These are phyloP conservation scores for Catenaria anguillulae DNA, from an alignment of 371 early-diverging fungal genomes.

Conservation along the genomic window DNA sequence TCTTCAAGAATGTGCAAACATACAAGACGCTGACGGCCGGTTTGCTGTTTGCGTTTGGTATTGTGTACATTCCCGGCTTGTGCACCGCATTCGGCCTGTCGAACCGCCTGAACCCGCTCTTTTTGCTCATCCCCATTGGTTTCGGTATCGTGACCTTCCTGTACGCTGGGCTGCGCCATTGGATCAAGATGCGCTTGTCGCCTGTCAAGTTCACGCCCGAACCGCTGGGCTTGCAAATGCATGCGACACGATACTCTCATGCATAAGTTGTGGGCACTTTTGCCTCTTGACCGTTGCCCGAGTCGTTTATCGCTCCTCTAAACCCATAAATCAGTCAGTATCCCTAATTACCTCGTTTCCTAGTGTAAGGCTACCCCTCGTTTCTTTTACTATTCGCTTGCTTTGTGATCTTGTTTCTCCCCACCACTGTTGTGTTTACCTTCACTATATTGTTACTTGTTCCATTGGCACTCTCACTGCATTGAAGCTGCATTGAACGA, in stretches of 20 bases:
- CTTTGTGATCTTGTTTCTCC: too few relatives aligned
- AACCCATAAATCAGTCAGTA: too few relatives aligned
- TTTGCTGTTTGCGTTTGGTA: slow-evolving; percentile 36
- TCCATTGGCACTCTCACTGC: too few relatives aligned
- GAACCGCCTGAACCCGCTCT: background rate
- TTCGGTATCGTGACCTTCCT: slow-evolving; percentile 2
- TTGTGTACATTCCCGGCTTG: slow-evolving; percentile 70
- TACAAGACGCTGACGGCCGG: slow-evolving; percentile 52
- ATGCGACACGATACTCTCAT: slow-evolving; percentile 8
- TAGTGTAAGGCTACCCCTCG: too few relatives aligned
- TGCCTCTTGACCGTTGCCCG: too few relatives aligned
- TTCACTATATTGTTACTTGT: too few relatives aligned
- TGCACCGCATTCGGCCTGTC: slow-evolving; percentile 27
- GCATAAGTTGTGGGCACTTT: too few relatives aligned
- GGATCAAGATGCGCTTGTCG: slow-evolving; percentile 1
- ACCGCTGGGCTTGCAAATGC: slow-evolving; percentile 10
- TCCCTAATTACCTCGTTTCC: too few relatives aligned
- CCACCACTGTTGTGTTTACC: too few relatives aligned
- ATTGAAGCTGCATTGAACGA: too few relatives aligned
- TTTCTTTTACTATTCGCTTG: too few relatives aligned
- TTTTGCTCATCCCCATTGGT: slow-evolving; percentile 1
- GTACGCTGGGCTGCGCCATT: slow-evolving; percentile 3
- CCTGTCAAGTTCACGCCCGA: slow-evolving; percentile 8
- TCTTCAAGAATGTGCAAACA: slow-evolving; percentile 58
- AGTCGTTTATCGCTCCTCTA: too few relatives aligned